Evolutionary conservation across 2,329 filamentous ascomycete genomes (phyloP).

Genomic region (Cladophialophora carrionii): DNA sequence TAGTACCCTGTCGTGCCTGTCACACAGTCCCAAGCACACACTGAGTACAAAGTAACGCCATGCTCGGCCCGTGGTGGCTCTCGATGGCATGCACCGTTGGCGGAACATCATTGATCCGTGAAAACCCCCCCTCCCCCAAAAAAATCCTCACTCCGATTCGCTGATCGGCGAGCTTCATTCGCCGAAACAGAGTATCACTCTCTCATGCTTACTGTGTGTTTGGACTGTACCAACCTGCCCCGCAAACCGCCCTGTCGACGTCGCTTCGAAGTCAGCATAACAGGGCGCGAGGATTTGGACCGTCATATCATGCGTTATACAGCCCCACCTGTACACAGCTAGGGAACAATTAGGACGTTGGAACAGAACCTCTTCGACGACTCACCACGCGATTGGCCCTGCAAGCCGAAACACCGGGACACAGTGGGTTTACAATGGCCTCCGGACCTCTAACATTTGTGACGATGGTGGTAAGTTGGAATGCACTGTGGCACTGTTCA

Average conservation of each 20-base stretch:
- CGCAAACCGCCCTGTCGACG: not conserved
- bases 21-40: no score
- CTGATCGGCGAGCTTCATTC: not conserved
- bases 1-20: no score
- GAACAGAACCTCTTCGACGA: not conserved
- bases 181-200: not conserved
- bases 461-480: slow-evolving; percentile 34
- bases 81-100: not conserved
- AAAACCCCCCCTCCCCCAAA: no score
- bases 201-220: not conserved
- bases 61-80: no score
- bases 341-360: not conserved
- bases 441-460: slow-evolving; percentile 38
- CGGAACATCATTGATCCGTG: not conserved
- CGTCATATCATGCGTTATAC: not conserved
- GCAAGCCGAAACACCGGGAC: not conserved
- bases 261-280: not conserved
- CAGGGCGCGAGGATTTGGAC: not conserved
- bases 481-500: not conserved
- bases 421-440: slow-evolving; percentile 35
- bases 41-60: no score
- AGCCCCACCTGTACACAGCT: not conserved
- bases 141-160: not conserved
- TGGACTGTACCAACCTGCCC: not conserved
- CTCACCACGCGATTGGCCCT: not conserved